These are phyloP conservation scores for Phytophthora chlamydospora DNA, from an alignment of 352 stramenopile species.

Conservation along the genomic window DNA sequence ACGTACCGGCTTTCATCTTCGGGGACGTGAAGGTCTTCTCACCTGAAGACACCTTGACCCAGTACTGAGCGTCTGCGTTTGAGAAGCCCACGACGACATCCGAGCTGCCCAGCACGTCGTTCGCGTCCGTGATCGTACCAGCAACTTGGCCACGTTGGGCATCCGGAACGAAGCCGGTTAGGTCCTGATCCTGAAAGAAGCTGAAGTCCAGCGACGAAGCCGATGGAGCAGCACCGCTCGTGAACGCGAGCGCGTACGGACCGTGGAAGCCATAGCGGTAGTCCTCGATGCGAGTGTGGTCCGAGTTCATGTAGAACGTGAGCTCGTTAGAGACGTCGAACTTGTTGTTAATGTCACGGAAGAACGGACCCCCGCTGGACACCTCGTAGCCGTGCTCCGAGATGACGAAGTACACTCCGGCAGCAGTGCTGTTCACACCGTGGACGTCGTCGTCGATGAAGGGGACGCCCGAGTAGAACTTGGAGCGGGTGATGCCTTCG, in stretches of 20 bases:
- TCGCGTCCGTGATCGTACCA: slow-evolving; percentile 43
- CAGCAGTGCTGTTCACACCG: slow-evolving; percentile 43
- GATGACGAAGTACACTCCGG: slow-evolving; percentile 56
- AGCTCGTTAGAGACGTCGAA: slow-evolving; percentile 51
- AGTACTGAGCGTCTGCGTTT: slow-evolving; percentile 56
- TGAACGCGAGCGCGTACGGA: slow-evolving; percentile 53
- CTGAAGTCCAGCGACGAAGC: slow-evolving; percentile 38
- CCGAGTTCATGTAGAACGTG: slow-evolving; percentile 66
- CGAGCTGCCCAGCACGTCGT: slow-evolving; percentile 22
- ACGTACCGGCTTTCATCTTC: slow-evolving; percentile 48
- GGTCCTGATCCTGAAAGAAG: slow-evolving; percentile 46
- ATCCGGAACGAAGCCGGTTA: slow-evolving; percentile 47
- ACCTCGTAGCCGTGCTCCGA: slow-evolving; percentile 54
- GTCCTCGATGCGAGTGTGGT: slow-evolving; percentile 57
- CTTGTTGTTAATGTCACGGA: slow-evolving; percentile 65
- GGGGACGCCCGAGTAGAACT: slow-evolving; percentile 46
- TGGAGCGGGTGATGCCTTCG: slow-evolving; percentile 43
- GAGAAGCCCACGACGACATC: slow-evolving; percentile 45
- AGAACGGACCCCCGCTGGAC: slow-evolving; percentile 53
- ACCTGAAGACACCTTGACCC: slow-evolving; percentile 32
- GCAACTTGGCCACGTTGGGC: slow-evolving; percentile 37
- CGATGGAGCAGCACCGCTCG: slow-evolving; percentile 30
- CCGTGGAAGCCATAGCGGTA: slow-evolving; percentile 63
- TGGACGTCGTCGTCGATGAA: slow-evolving; percentile 49
- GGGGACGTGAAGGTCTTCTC: slow-evolving; percentile 45